Evolutionary conservation across 2,329 filamentous ascomycete genomes (phyloP).

Genomic region (Botryotinia convoluta): DNA sequence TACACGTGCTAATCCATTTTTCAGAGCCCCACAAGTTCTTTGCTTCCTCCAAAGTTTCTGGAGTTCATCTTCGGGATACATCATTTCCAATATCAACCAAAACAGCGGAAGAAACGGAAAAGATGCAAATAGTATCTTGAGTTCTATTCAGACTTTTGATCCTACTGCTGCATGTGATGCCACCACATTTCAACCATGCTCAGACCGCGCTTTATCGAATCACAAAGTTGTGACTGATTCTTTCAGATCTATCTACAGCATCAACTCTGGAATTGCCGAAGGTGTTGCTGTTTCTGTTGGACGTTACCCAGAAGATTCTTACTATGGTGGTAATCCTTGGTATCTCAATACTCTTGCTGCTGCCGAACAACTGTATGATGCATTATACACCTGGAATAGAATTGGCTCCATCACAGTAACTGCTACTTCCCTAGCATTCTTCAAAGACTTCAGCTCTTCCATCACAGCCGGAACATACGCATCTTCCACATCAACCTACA

Average conservation of each 20-base stretch:
- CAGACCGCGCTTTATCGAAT: constrained; percentile 62
- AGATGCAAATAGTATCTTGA: constrained; percentile 69
- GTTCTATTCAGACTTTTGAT: constrained; percentile 68
- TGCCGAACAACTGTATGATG: constrained; percentile 77
- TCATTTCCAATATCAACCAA: constrained; percentile 66
- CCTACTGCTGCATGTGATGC: constrained; percentile 64
- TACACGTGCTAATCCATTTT: not conserved
- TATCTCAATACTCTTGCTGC: constrained; percentile 73
- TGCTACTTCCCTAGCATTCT: constrained; percentile 66
- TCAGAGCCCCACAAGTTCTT: constrained; percentile 62
- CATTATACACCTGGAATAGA: constrained; percentile 67
- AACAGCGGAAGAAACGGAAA: constrained; percentile 63
- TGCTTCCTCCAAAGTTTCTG: constrained; percentile 77
- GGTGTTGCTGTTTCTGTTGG: constrained; percentile 62
- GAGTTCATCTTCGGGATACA: constrained; percentile 54
- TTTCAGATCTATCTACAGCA: constrained; percentile 66
- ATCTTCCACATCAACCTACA: constrained; percentile 57
- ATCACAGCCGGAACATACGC: constrained; percentile 62
- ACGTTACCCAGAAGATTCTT: constrained; percentile 69
- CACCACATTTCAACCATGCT: constrained; percentile 68
- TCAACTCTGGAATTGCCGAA: constrained; percentile 64
- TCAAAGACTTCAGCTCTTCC: constrained; percentile 60
- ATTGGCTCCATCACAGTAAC: constrained; percentile 63
- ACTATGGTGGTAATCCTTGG: constrained; percentile 80
- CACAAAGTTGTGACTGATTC: constrained; percentile 74